phyloP scores from a whole-genome alignment of 192 early-diverging fungal genomes.

The Podila clonocystis region DNA sequence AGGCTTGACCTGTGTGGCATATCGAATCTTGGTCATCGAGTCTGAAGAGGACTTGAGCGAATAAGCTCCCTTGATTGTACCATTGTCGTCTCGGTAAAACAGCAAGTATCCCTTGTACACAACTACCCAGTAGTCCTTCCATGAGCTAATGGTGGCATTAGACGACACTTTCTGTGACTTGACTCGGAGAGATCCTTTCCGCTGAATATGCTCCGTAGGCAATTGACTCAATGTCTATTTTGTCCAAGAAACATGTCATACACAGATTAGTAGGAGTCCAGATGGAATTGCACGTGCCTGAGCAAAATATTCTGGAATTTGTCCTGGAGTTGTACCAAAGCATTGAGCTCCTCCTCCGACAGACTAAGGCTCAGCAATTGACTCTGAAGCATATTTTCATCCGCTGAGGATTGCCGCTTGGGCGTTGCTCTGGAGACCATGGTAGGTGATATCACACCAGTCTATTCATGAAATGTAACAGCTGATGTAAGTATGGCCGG shows the following conservation, averaged over 20 bases:
- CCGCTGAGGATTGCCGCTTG: conserved; percentile 25
- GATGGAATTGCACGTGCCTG: neutral
- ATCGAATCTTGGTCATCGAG: conserved; percentile 13
- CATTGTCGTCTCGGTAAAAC: conserved; percentile 36
- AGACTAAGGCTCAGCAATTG: conserved; percentile 32
- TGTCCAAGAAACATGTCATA: neutral
- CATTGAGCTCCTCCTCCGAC: conserved; percentile 39
- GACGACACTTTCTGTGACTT: conserved; percentile 51
- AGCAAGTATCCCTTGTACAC: conserved; percentile 46
- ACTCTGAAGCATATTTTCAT: conserved; percentile 43
- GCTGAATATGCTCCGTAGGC: conserved; percentile 45
- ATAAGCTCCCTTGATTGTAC: conserved; percentile 17
- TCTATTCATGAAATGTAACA: neutral
- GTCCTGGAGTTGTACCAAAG: conserved; percentile 10
- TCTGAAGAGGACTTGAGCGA: conserved; percentile 24
- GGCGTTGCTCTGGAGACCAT: neutral
- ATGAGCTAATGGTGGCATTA: conserved; percentile 48
- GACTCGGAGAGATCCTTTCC: conserved; percentile 57
- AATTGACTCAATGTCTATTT: conserved; percentile 56
- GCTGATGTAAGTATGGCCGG: neutral
- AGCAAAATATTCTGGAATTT: neutral
- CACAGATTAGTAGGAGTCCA: neutral
- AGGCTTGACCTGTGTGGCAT: conserved; percentile 36
- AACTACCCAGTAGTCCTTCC: conserved; percentile 51
- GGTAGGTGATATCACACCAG: neutral